These are phyloP conservation scores for Lactifluus volemus DNA, from an alignment of 768 basidiomycete genomes.

Conservation along the genomic window DNA sequence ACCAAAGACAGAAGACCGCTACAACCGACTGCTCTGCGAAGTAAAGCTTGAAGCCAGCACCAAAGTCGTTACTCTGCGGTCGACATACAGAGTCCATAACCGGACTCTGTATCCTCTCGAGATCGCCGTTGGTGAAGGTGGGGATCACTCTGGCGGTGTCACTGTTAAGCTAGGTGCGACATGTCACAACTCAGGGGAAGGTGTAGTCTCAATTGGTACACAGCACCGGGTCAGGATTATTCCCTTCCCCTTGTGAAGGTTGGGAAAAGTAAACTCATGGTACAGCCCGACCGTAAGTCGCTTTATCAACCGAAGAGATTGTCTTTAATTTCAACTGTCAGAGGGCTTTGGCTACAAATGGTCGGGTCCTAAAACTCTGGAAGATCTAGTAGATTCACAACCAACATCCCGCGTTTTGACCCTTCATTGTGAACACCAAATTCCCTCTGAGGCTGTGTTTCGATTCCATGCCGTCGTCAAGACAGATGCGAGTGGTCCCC, in stretches of 20 bases:
- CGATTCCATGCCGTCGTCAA: slow-evolving; percentile 89
- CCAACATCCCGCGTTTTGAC: slow-evolving; percentile 41
- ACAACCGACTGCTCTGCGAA: slow-evolving; percentile 79
- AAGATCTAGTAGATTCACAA: slow-evolving; percentile 66
- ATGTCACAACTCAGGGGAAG: not conserved
- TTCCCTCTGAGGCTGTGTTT: slow-evolving; percentile 80
- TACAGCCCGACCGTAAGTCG: slow-evolving; percentile 86
- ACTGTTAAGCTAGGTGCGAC: slow-evolving; percentile 56
- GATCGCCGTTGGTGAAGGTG: slow-evolving; percentile 78
- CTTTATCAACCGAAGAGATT: not conserved
- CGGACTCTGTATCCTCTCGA: slow-evolving; percentile 87
- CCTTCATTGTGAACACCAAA: slow-evolving; percentile 76
- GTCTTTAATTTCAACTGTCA: slow-evolving; percentile 26
- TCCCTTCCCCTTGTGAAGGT: slow-evolving; percentile 88
- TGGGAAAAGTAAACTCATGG: slow-evolving; percentile 65
- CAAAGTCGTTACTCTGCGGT: slow-evolving; percentile 89
- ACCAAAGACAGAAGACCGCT: slow-evolving; percentile 64
- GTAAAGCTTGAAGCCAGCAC: slow-evolving; percentile 86
- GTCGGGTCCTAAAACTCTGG: slow-evolving; percentile 82
- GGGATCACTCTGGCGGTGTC: slow-evolving; percentile 70
- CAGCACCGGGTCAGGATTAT: slow-evolving; percentile 80
- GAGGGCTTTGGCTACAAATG: slow-evolving; percentile 97
- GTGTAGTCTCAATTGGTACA: not conserved
- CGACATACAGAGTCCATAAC: slow-evolving; percentile 88
- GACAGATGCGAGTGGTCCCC: slow-evolving; percentile 49